Evolutionary conservation across 2,329 filamentous ascomycete species (phyloP).

Genomic region (Verruconis gallopava): DNA sequence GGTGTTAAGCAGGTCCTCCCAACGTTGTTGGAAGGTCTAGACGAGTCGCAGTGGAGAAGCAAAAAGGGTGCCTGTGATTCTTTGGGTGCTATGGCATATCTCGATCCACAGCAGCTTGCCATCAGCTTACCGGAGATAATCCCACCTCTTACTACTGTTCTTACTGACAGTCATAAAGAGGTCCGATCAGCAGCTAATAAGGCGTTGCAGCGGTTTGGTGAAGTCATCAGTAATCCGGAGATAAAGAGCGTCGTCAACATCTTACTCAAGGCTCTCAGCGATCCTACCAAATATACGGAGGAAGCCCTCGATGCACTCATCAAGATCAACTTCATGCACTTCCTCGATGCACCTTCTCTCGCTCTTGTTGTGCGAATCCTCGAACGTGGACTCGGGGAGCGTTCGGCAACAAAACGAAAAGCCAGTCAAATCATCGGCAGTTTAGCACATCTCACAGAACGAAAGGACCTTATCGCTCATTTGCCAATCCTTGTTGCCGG

Average conservation of each 20-base stretch:
- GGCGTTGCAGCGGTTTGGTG: conserved; percentile 92
- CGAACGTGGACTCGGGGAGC: conserved; percentile 78
- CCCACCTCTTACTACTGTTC: conserved; percentile 79
- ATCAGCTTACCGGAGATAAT: conserved; percentile 92
- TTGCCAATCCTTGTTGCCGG: conserved; percentile 86
- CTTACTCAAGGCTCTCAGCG: conserved; percentile 88
- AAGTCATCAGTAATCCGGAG: conserved; percentile 96
- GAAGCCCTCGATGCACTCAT: conserved; percentile 87
- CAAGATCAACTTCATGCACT: conserved; percentile 97
- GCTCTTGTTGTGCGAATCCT: conserved; percentile 91
- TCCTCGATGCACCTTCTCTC: conserved; percentile 91
- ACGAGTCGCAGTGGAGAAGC: conserved; percentile 94
- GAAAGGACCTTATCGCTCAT: conserved; percentile 84
- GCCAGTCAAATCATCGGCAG: conserved; percentile 96
- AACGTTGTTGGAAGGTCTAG: conserved; percentile 78
- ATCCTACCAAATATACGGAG: conserved; percentile 94
- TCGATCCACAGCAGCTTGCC: conserved; percentile 89
- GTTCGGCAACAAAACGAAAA: conserved; percentile 92
- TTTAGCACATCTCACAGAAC: conserved; percentile 89
- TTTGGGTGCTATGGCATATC: conserved; percentile 94
- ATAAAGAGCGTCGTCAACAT: conserved; percentile 86
- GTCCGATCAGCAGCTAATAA: conserved; percentile 84
- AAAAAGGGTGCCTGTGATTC: conserved; percentile 97
- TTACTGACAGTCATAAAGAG: conserved; percentile 98
- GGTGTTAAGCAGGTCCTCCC: conserved; percentile 92